Evolutionary conservation across 2,329 filamentous ascomycete species (phyloP).

Genomic region (Diaporthe vaccinii): DNA sequence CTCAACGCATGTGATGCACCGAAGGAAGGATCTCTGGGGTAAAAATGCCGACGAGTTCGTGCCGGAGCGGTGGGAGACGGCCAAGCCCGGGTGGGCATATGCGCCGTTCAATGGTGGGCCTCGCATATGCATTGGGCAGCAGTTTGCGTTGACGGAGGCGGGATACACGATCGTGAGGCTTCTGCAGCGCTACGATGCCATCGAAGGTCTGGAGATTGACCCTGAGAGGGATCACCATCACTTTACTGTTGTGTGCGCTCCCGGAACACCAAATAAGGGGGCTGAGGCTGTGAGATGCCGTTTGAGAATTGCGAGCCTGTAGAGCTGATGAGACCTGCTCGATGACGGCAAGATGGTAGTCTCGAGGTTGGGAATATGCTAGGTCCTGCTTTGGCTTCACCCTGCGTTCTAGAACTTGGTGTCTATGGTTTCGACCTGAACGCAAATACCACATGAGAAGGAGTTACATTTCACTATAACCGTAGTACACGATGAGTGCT

Average conservation of each 20-base stretch:
- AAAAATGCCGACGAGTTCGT: not conserved
- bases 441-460: too few relatives aligned
- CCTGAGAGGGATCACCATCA: not conserved
- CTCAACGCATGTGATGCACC: slow-evolving; percentile 14
- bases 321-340: not conserved
- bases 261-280: not conserved
- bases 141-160: slow-evolving; percentile 10
- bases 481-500: not conserved
- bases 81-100: not conserved
- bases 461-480: too few relatives aligned
- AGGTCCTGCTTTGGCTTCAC: too few relatives aligned
- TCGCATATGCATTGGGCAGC: not conserved
- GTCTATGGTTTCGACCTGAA: too few relatives aligned
- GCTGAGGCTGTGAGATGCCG: slow-evolving; percentile 13
- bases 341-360: not conserved
- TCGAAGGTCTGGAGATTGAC: not conserved
- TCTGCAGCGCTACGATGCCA: not conserved
- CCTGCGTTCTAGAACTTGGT: too few relatives aligned
- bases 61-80: slow-evolving; percentile 18
- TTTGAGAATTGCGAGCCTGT: not conserved
- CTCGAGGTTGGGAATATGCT: too few relatives aligned
- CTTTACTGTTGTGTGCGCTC: slow-evolving; percentile 5
- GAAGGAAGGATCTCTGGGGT: slow-evolving; percentile 21
- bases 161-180: not conserved
- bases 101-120: slow-evolving; percentile 20